These are phyloP conservation scores for Nicotiana obtusifolia DNA, from an alignment of 257 asterid genomes.

Conservation along the genomic window DNA sequence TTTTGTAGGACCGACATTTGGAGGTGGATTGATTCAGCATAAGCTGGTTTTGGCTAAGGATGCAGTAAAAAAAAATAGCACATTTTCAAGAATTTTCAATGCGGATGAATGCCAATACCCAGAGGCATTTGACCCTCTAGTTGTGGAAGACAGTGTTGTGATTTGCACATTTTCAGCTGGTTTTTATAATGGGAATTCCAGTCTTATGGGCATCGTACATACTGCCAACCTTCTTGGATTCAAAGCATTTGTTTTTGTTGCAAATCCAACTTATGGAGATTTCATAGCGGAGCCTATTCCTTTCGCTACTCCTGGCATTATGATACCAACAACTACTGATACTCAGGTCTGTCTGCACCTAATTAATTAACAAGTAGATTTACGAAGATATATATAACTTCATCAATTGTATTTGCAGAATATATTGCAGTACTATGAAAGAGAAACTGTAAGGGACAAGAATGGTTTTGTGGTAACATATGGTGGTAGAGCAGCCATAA, in stretches of 20 bases:
- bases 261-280: constrained; percentile 79
- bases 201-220: constrained; percentile 43
- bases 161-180: constrained; percentile 86
- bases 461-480: constrained; percentile 38
- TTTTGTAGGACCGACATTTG: constrained; percentile 49
- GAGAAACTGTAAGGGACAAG: constrained; percentile 45
- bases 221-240: constrained; percentile 61
- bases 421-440: constrained; percentile 55
- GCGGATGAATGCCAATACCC: constrained; percentile 75
- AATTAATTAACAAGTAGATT: not conserved
- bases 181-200: constrained; percentile 60
- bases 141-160: constrained; percentile 58
- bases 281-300: constrained; percentile 90
- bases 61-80: constrained; percentile 42
- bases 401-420: constrained; percentile 23
- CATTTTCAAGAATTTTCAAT: constrained; percentile 47
- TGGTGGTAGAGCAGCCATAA: constrained; percentile 67
- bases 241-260: constrained; percentile 66
- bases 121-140: constrained; percentile 60
- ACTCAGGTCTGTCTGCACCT: constrained; percentile 47
- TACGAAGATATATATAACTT: not conserved
- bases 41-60: constrained; percentile 72
- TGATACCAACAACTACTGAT: constrained; percentile 65
- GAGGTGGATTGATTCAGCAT: constrained; percentile 47
- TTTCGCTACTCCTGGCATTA: constrained; percentile 64